These are phyloP conservation scores for Suillus americanus DNA, from an alignment of 768 basidiomycete genomes.

Conservation along the genomic window DNA sequence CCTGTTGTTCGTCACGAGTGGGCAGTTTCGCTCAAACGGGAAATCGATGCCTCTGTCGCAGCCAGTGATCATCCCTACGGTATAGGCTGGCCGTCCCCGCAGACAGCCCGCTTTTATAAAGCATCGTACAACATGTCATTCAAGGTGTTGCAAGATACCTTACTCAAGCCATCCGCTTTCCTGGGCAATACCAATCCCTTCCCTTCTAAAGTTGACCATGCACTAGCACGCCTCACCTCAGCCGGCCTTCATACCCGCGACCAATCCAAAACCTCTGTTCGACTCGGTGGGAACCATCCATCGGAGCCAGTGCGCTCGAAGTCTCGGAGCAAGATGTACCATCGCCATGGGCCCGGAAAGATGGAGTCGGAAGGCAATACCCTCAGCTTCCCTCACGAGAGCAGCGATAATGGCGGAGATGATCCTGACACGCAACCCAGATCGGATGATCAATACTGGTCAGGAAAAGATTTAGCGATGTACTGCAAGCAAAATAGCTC, in stretches of 20 bases:
- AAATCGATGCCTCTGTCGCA: conserved; percentile 53
- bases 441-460: conserved; percentile 59
- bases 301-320: conserved; percentile 57
- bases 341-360: conserved; percentile 60
- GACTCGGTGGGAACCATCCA: conserved; percentile 17
- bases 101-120: conserved; percentile 48
- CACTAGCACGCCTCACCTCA: conserved; percentile 32
- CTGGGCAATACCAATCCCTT: conserved; percentile 15
- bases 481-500: conserved; percentile 90
- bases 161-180: conserved; percentile 48
- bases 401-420: conserved; percentile 32
- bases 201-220: conserved; percentile 32
- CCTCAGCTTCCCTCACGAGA: conserved; percentile 22
- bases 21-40: conserved; percentile 64
- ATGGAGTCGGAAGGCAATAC: conserved; percentile 52
- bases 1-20: conserved; percentile 73
- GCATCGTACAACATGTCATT: conserved; percentile 80
- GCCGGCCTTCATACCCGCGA: conserved; percentile 8
- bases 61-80: conserved; percentile 26
- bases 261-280: conserved; percentile 7
- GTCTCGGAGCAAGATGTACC: conserved; percentile 70
- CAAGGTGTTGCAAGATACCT: conserved; percentile 79
- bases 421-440: conserved; percentile 33
- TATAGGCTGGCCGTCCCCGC: conserved; percentile 35
- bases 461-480: conserved; percentile 79